Evolutionary conservation across 257 asterid species (phyloP).

Genomic region (Nicotiana tomentosiformis): DNA sequence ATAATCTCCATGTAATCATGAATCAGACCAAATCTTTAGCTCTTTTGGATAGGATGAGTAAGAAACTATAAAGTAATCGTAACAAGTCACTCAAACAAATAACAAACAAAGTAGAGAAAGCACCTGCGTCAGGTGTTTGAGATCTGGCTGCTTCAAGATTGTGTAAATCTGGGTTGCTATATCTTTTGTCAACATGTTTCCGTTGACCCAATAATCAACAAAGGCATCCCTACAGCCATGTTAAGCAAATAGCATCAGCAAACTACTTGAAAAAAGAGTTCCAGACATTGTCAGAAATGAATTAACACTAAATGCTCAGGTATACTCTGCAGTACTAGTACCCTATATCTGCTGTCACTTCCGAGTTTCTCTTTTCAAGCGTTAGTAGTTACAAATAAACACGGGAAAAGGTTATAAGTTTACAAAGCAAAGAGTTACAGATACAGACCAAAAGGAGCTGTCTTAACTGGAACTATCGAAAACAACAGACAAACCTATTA

Average conservation of each 20-base stretch:
- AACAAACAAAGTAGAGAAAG: slow-evolving; percentile 1
- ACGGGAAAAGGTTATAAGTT: background rate
- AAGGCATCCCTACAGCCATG: slow-evolving; percentile 73
- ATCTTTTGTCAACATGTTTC: slow-evolving; percentile 86
- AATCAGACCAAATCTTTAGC: background rate
- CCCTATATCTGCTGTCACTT: background rate
- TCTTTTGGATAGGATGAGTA: background rate
- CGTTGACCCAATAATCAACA: slow-evolving; percentile 85
- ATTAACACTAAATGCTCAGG: background rate
- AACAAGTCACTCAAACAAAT: background rate
- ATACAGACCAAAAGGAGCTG: background rate
- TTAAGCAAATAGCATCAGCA: background rate
- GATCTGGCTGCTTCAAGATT: slow-evolving; percentile 87
- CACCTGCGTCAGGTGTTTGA: slow-evolving; percentile 73
- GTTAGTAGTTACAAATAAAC: background rate
- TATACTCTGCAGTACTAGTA: background rate
- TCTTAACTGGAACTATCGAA: background rate
- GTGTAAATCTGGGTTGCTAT: slow-evolving; percentile 66
- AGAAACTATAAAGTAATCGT: background rate
- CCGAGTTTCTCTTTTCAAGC: background rate
- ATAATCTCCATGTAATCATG: background rate
- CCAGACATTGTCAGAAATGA: background rate
- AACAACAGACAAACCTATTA: too few species aligned
- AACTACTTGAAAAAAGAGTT: background rate
- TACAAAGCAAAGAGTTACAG: background rate